These are phyloP conservation scores for Piper betle DNA, from an alignment of 164 flowering plant genomes.

Conservation along the genomic window DNA sequence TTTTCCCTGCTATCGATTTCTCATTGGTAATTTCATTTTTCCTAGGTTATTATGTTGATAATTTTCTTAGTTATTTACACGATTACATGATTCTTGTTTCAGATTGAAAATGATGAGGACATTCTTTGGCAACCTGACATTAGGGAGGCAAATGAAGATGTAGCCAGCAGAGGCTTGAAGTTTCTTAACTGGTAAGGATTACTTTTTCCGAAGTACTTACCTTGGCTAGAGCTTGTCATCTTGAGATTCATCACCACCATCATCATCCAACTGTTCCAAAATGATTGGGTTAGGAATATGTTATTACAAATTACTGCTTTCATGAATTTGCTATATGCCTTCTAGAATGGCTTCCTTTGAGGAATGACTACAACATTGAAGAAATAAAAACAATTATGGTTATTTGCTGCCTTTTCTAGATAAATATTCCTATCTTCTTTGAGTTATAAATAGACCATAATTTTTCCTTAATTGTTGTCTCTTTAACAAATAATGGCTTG, in stretches of 20 bases:
- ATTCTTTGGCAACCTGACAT: conserved; percentile 56
- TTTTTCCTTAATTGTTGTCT: too few relatives aligned
- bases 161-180: conserved; percentile 73
- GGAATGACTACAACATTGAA: too few relatives aligned
- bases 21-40: conserved; percentile 45
- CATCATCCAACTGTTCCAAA: not conserved
- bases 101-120: conserved; percentile 85
- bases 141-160: conserved; percentile 66
- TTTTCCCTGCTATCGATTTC: conserved; percentile 92
- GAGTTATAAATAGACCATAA: not conserved
- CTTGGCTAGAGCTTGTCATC: not conserved
- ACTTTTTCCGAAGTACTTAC: not conserved
- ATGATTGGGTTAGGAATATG: too few relatives aligned
- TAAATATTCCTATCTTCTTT: not conserved
- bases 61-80: not conserved
- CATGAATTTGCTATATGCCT: too few relatives aligned
- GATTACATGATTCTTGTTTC: conserved; percentile 4
- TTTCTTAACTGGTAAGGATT: conserved; percentile 59
- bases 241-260: not conserved
- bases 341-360: too few relatives aligned
- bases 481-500: too few relatives aligned
- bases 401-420: not conserved
- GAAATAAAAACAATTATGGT: too few relatives aligned
- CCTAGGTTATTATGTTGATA: not conserved
- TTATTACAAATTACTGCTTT: too few relatives aligned